Conservation (phyloP, 78 protist species). For the Dictyostelium brefeldianum region DNA sequence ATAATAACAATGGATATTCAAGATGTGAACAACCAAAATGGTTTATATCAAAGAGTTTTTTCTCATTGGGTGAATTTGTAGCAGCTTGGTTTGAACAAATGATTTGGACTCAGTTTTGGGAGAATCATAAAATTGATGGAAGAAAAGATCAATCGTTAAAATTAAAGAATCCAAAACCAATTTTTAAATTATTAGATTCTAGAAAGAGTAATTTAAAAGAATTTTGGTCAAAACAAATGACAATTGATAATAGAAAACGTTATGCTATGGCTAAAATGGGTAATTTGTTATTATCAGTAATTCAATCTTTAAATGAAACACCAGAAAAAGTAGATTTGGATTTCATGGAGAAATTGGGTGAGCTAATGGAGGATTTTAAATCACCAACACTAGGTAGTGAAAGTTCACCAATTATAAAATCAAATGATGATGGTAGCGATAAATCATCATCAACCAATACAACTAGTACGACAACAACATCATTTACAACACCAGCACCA, state of each 20-base stretch:
- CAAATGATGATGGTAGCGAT: background rate
- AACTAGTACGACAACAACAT: background rate
- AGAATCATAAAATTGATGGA: slow-evolving; percentile 7
- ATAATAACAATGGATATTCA: slow-evolving; percentile 27
- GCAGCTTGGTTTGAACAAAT: slow-evolving; percentile 55
- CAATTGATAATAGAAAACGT: slow-evolving; percentile 42
- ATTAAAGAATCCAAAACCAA: background rate
- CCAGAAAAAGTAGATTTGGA: slow-evolving; percentile 38
- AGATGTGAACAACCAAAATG: slow-evolving; percentile 59
- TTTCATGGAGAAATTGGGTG: slow-evolving; percentile 27
- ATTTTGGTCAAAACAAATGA: slow-evolving; percentile 38
- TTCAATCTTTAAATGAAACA: slow-evolving; percentile 30
- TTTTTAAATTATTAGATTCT: slow-evolving; percentile 32
- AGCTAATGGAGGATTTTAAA: slow-evolving; percentile 14
- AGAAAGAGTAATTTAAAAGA: slow-evolving; percentile 43
- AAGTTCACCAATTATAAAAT: background rate
- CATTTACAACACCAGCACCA: background rate
- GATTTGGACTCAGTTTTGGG: slow-evolving; percentile 75
- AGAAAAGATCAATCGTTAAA: background rate
- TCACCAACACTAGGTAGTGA: background rate
- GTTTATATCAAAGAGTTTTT: slow-evolving; percentile 59
- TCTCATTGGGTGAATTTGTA: slow-evolving; percentile 56
- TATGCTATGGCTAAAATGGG: slow-evolving; percentile 35
- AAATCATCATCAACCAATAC: background rate
- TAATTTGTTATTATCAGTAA: background rate